Conservation (phyloP, 2,329 filamentous ascomycete genomes). For the Bipolaris sorokiniana region DNA sequence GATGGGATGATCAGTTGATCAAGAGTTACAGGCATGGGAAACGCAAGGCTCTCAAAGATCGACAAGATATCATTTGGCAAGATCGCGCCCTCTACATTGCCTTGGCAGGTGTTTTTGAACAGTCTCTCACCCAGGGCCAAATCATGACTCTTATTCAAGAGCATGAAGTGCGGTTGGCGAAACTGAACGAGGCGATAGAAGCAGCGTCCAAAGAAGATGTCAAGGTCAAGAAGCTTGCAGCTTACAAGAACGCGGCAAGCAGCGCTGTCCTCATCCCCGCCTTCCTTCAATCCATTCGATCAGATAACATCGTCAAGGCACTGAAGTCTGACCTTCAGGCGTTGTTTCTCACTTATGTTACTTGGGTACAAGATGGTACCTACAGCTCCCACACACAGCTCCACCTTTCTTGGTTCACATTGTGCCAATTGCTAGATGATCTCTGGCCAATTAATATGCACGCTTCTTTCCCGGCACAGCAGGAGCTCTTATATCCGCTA, state of each 20-base stretch:
- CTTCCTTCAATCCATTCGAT: constrained; percentile 33
- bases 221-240: constrained; percentile 29
- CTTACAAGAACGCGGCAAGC: constrained; percentile 31
- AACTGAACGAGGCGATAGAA: constrained; percentile 19
- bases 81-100: constrained; percentile 30
- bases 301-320: constrained; percentile 31
- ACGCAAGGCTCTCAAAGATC: constrained; percentile 27
- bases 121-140: constrained; percentile 43
- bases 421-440: constrained; percentile 35
- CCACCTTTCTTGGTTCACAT: constrained; percentile 34
- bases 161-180: constrained; percentile 32
- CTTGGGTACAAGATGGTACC: constrained; percentile 28
- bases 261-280: constrained; percentile 41
- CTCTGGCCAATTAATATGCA: constrained; percentile 44
- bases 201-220: constrained; percentile 18
- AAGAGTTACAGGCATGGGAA: constrained; percentile 22
- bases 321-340: constrained; percentile 31
- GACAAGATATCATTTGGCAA: constrained; percentile 39
- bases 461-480: constrained; percentile 31
- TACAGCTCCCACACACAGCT: constrained; percentile 27
- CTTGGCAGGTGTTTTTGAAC: constrained; percentile 35
- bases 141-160: constrained; percentile 39
- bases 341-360: constrained; percentile 30
- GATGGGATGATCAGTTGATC: constrained; percentile 44
- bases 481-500: constrained; percentile 32